A percentile compares a stretch with the other conserved stretches of the same genome.
Evolutionary conservation across 805 yeast genomes (phyloP).

Genomic region (Saccharomycopsis fodiens): DNA sequence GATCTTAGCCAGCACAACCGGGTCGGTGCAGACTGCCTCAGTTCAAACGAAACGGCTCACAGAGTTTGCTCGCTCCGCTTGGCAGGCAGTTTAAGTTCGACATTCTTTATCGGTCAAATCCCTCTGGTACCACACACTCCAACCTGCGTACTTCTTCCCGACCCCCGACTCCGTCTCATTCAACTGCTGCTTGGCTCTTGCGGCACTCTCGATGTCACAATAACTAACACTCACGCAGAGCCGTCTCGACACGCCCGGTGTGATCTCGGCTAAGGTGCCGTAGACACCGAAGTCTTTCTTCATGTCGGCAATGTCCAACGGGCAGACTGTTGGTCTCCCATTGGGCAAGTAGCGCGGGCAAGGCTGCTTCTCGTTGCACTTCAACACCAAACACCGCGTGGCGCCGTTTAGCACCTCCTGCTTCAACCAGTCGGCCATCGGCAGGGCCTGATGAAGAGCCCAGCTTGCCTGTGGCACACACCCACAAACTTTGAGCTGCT

Average conservation of each 20-base stretch:
- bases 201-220: constrained; percentile 51
- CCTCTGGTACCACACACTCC: constrained; percentile 61
- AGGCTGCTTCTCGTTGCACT: constrained; percentile 24
- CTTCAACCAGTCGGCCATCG: no score
- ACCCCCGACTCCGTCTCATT: constrained; percentile 23
- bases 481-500: constrained; percentile 56
- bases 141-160: constrained; percentile 41
- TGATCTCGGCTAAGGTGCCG: constrained; percentile 55
- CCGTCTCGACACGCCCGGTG: constrained; percentile 61
- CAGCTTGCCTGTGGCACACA: constrained; percentile 33
- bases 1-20: no score
- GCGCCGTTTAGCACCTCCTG: constrained; percentile 27
- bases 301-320: constrained; percentile 33
- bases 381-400: constrained; percentile 48
- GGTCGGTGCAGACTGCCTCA: no score
- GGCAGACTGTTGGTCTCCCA: background rate
- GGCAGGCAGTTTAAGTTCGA: constrained; percentile 18
- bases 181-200: constrained; percentile 42
- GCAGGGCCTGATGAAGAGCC: no score
- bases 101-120: constrained; percentile 60
- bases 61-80: no score
- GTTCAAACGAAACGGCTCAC: no score
- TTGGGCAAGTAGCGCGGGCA: background rate
- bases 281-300: constrained; percentile 42
- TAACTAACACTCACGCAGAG: constrained; percentile 55